phyloP scores from a whole-genome alignment of 257 asterid species.

The Paraleonurus japonicus region DNA sequence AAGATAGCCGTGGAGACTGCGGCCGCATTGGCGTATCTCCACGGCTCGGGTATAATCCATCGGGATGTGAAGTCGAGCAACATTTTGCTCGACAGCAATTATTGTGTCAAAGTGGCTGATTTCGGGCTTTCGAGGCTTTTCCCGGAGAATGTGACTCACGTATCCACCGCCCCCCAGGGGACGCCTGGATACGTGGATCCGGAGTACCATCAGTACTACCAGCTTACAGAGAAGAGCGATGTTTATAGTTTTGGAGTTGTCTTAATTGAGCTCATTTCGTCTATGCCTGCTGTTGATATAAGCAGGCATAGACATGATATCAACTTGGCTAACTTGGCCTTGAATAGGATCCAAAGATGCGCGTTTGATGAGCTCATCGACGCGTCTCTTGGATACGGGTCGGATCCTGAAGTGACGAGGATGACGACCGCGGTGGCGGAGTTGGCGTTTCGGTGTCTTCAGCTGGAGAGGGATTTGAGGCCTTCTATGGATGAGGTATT shows the following conservation, averaged over 20 bases:
- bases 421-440: constrained; percentile 77
- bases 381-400: constrained; percentile 45
- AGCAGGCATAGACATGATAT: constrained; percentile 66
- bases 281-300: constrained; percentile 77
- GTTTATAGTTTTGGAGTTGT: constrained; percentile 86
- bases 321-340: constrained; percentile 61
- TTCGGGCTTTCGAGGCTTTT: constrained; percentile 73
- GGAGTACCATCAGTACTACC: constrained; percentile 71
- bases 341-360: constrained; percentile 54
- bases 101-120: constrained; percentile 73
- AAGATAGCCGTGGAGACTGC: constrained; percentile 76
- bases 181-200: constrained; percentile 88
- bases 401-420: constrained; percentile 48
- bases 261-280: constrained; percentile 70
- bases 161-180: constrained; percentile 88
- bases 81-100: constrained; percentile 62
- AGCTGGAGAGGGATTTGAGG: constrained; percentile 66
- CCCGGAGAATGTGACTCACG: constrained; percentile 60
- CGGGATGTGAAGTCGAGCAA: constrained; percentile 75
- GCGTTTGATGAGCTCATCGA: constrained; percentile 72
- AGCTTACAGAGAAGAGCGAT: constrained; percentile 67
- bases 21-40: constrained; percentile 65
- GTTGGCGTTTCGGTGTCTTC: constrained; percentile 71
- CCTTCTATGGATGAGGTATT: constrained; percentile 73
- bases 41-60: constrained; percentile 61